A percentile compares a stretch with the other conserved stretches of the same genome.
Evolutionary conservation across 1,284 basidiomycete species (phyloP).

Genomic region (Porodaedalea pini): DNA sequence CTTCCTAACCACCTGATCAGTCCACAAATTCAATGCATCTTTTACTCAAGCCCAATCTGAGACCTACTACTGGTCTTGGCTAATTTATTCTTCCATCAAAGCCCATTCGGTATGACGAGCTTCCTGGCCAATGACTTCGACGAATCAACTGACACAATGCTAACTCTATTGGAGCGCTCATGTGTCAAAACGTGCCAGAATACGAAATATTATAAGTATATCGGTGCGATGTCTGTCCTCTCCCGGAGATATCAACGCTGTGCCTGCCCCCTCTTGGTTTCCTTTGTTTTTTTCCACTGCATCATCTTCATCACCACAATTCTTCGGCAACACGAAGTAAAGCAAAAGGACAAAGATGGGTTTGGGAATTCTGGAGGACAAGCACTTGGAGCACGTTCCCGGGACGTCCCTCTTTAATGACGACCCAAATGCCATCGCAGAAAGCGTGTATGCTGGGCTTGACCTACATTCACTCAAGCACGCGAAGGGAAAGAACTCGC

Average conservation of each 20-base stretch:
- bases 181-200: not conserved
- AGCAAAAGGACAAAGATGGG: conserved; percentile 19
- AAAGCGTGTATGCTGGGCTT: conserved; percentile 19
- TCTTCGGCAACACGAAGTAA: not conserved
- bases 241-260: too few relatives aligned
- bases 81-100: not conserved
- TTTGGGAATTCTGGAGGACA: conserved; percentile 25
- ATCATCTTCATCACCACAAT: not conserved
- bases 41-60: not conserved
- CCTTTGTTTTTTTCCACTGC: not conserved
- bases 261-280: too few relatives aligned
- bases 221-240: too few relatives aligned
- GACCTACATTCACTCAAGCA: conserved; percentile 23
- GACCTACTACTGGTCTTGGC: not conserved
- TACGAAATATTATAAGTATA: not conserved
- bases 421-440: conserved; percentile 23
- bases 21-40: too few relatives aligned
- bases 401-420: conserved; percentile 26
- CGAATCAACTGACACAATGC: not conserved
- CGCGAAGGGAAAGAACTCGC: conserved; percentile 23
- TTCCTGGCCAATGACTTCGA: not conserved
- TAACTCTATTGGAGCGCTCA: not conserved
- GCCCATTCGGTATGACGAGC: not conserved
- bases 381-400: conserved; percentile 22
- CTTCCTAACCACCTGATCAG: too few relatives aligned